Conservation (phyloP, 345 rosid genomes). For the Euphorbia lathyris region DNA sequence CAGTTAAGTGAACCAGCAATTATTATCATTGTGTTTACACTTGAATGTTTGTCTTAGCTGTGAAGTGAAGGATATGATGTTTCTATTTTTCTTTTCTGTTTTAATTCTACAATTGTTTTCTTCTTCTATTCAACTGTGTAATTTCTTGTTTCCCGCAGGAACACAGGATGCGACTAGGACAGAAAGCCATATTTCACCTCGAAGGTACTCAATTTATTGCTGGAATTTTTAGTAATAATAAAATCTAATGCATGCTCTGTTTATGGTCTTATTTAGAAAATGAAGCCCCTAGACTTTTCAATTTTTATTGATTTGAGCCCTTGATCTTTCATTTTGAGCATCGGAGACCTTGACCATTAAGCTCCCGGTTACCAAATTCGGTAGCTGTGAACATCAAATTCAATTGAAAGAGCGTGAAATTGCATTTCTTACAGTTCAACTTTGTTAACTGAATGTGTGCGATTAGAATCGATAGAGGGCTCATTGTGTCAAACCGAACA, state of each 20-base stretch:
- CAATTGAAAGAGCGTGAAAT: no score
- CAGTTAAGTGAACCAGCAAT: neutral
- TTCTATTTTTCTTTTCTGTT: neutral
- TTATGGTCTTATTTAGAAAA: neutral
- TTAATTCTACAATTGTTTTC: neutral
- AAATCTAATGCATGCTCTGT: neutral
- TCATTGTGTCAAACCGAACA: no score
- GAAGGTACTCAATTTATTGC: slow-evolving; percentile 52
- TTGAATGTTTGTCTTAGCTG: slow-evolving; percentile 3
- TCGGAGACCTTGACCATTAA: no score
- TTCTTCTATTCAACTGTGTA: neutral
- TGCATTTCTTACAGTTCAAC: no score
- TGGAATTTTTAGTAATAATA: neutral
- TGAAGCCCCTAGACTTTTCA: neutral
- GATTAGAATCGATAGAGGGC: no score
- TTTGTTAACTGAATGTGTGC: no score
- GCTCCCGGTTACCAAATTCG: no score
- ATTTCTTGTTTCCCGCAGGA: slow-evolving; percentile 48
- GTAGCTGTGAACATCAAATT: no score
- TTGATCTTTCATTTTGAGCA: no score
- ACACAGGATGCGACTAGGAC: slow-evolving; percentile 79
- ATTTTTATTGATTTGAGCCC: no score
- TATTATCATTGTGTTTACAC: slow-evolving; percentile 1
- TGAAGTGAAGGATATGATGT: neutral
- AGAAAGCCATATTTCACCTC: slow-evolving; percentile 89